Evolutionary conservation across 805 yeast genomes (phyloP), one percentile per base, ranked within the genome.

Genomic region (Cyberlindnera sargentensis): DNA sequence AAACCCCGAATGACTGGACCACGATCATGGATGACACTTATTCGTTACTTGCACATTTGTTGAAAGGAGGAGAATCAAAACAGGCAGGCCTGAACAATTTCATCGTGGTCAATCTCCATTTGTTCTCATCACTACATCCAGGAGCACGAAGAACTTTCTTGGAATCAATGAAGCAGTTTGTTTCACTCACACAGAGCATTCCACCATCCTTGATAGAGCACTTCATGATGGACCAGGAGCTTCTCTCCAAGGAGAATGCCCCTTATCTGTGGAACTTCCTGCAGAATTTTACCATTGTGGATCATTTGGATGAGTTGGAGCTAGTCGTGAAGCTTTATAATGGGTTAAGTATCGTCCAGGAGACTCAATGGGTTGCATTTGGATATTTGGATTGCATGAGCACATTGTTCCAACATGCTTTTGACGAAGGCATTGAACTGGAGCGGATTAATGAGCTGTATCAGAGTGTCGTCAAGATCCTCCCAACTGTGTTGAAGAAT

Each of bases 221-320:
- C 0, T 34, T 48, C 5, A 24, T 53, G 2, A 24, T 44, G n/a
- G 43, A 39, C 33, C 46, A 43, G 29, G 30, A 27, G 3, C 24
- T 42, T 3, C 3, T 47, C n/a, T 36, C 4, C 1, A 29, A 35
- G 15, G 32, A n/a, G 9, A 9, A 39, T 7, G 43, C 45, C 2
- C 15, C 41, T 1, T 47, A 39, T 23, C 11, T 41, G 2, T 49
- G 52, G 45, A 37, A 9, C 36, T 48, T 53, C 36, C 2, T 55
- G 7, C 23, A 42, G 10, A 42, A 41, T 2, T 30, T 51, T 10
- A 31, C 37, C 4, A 5, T 34, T 3, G 15, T 8, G 30, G 8
- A 9, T 4, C 8, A 44, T 29, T n/a, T 41, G 3, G 42, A 23
- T 1, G 35, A 46, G 5, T 6, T 53, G 5, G 27, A 15, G 3